phyloP scores from a whole-genome alignment of 768 basidiomycete genomes.

The Panellus pusillus region DNA sequence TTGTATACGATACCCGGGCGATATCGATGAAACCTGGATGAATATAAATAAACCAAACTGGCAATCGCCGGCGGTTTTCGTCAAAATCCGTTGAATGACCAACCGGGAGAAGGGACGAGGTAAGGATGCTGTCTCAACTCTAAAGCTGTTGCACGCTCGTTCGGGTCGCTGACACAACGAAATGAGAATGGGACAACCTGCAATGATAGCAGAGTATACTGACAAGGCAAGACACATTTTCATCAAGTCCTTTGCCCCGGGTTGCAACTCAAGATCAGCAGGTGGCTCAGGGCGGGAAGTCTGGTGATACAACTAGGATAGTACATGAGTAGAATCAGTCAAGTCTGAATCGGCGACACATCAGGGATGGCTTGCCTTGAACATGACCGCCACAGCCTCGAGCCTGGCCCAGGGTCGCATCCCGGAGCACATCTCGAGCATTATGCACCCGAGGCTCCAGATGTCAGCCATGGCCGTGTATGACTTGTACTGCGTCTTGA shows the following conservation, averaged over 20 bases:
- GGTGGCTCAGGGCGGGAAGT: slow-evolving; percentile 8
- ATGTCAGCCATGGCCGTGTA: slow-evolving; percentile 80
- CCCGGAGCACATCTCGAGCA: slow-evolving; percentile 81
- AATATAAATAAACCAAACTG: not conserved
- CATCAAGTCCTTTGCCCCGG: slow-evolving; percentile 11
- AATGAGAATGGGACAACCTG: not conserved
- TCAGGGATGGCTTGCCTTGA: slow-evolving; percentile 48
- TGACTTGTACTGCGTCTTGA: slow-evolving; percentile 31
- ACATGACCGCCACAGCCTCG: slow-evolving; percentile 69
- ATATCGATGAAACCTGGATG: slow-evolving; percentile 2
- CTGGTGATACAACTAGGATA: slow-evolving; percentile 18
- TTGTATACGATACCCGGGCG: not conserved
- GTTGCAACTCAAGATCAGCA: slow-evolving; percentile 1
- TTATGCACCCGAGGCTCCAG: slow-evolving; percentile 79
- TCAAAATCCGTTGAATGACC: not conserved
- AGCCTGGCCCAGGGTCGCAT: slow-evolving; percentile 71
- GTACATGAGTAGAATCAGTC: slow-evolving; percentile 4
- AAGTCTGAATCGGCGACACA: not conserved
- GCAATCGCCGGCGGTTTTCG: not conserved
- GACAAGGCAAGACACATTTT: slow-evolving; percentile 20
- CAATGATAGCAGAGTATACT: slow-evolving; percentile 1
- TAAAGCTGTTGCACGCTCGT: slow-evolving; percentile 11
- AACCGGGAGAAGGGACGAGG: not conserved
- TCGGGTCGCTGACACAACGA: slow-evolving; percentile 10
- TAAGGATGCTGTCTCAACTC: slow-evolving; percentile 7